Base-by-base conservation (phyloP, 192 early-diverging fungal genomes). In the Linnemannia exigua region DNA sequence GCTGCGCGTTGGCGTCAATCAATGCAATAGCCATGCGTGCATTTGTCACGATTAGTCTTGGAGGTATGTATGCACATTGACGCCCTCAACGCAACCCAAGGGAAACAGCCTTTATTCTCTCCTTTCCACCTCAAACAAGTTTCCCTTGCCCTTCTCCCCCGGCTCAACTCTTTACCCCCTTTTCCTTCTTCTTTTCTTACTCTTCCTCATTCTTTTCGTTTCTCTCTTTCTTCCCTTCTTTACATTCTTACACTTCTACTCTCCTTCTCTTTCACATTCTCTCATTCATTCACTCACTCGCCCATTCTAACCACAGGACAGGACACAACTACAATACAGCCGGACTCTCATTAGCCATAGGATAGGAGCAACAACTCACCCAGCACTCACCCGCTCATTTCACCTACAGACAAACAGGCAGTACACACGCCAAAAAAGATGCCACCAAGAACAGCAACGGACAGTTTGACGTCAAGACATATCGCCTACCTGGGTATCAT, bases 401-500 rank as follows among this genome's bases (percentile, higher is more conserved):
- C 36, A 33, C 35, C 61, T 35, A 69, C 37, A 31, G 38, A 69
- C 19, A 69, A 69, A 28, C n/a, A n/a, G 38, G 8, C 67, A 16
- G n/a, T 20, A 37, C 7, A 16, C 47, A 74, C n/a, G n/a, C n/a
- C n/a, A n/a, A n/a, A n/a, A n/a, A n/a, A 14, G 35, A 50, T 50
- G 31, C 25, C 47, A 31, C 72, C 47, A 58, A 74, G 31, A 33
- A 54, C 72, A 31, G 72, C 72, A 22, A 35, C 51, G 33, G 77
- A 79, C 3, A 41, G 54, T 12, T 37, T 79, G 36, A 79, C 77
- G 17, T 35, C 69, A 28, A 52, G 77, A 46, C 77, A 79, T 71
- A 48, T 79, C 38, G 68, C 69, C 70, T 79, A 79, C 28, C 70
- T 79, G 46, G 70, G 68, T 20, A 22, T 79, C 19, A 79, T 79